Evolutionary conservation across 192 early-diverging fungal genomes (phyloP), one percentile per base, ranked within the genome.

Genomic region (Backusella luteola): DNA sequence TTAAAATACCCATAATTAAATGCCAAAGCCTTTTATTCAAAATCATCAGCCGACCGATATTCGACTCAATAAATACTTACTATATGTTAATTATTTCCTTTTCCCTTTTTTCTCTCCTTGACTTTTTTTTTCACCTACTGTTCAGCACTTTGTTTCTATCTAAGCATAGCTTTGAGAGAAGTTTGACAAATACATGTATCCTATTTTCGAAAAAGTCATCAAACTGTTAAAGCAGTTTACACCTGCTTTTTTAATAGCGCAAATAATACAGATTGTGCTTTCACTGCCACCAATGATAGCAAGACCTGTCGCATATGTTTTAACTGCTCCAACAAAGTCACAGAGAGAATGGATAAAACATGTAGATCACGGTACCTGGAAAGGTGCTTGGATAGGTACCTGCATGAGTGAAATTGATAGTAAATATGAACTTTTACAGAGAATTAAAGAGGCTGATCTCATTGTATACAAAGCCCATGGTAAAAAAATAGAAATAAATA

Each of bases 321-420:
- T 63, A 17, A 59, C 72, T 4, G 36, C 72, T 23, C 72, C 72
- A 39, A 73, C 72, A 3, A 9, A 36, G 38, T 38, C 49, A 36
- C 52, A 73, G 21, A 39, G 21, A 34, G 59, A 73, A 21, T 73
- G 72, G 72, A 53, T 73, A 2, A 35, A 32, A 9, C 8, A 11
- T n/a, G 56, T 73, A 1, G 35, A 73, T 38, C 9, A 73, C 12
- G 53, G 56, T 14, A 73, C 72, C 17, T 73, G 72, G 72, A 56
- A 17, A 63, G 72, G 72, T 63, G 72, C 72, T 14, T 73, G 72
- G 72, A 73, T 73, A 32, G 72, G 52, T 17, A 21, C 72, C 19
- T 35, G 21, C 14, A 53, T 73, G 46, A 63, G 36, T 23, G 34
- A 73, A 59, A 63, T 52, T 15, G n/a, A 7, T n/a, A 4, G 3